These are phyloP conservation scores for Paracoccidioides lutzii DNA, from an alignment of 2,329 filamentous ascomycete species.

Conservation along the genomic window DNA sequence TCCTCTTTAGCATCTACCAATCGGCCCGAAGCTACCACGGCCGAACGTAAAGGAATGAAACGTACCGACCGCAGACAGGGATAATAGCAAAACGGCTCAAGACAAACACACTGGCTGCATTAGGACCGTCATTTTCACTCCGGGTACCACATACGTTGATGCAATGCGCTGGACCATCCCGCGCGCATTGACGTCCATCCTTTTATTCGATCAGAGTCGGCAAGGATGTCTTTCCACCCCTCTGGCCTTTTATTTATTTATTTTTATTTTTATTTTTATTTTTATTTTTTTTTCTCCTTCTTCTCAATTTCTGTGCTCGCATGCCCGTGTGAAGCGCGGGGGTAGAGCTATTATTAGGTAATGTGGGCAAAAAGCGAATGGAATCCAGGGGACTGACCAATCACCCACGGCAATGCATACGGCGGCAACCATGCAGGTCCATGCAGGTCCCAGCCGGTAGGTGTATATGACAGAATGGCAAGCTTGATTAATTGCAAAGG, in stretches of 20 bases:
- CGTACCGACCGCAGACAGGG: conserved; percentile 19
- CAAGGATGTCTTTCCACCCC: not conserved
- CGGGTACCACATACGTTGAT: not conserved
- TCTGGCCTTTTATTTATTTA: not conserved
- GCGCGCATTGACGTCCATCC: not conserved
- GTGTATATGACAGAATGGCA: too few species aligned
- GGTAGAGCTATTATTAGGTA: too few species aligned
- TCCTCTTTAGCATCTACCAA: conserved; percentile 9
- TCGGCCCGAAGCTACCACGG: not conserved
- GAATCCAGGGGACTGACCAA: too few species aligned
- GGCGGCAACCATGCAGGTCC: too few species aligned
- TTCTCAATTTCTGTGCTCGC: too few species aligned
- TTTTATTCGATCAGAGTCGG: not conserved
- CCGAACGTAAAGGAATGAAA: not conserved
- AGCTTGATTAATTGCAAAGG: too few species aligned
- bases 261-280: not conserved
- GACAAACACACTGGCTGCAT: conserved; percentile 18
- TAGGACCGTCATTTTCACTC: not conserved
- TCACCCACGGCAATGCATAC: too few species aligned
- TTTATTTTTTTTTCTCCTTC: too few species aligned
- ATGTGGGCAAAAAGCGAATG: too few species aligned
- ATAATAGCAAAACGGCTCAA: conserved; percentile 23
- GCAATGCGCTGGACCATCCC: not conserved
- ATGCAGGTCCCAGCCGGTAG: too few species aligned
- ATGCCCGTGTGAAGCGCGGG: too few species aligned